These are phyloP conservation scores for Melanogaster broomeanus DNA, from an alignment of 768 basidiomycete genomes.

Conservation along the genomic window DNA sequence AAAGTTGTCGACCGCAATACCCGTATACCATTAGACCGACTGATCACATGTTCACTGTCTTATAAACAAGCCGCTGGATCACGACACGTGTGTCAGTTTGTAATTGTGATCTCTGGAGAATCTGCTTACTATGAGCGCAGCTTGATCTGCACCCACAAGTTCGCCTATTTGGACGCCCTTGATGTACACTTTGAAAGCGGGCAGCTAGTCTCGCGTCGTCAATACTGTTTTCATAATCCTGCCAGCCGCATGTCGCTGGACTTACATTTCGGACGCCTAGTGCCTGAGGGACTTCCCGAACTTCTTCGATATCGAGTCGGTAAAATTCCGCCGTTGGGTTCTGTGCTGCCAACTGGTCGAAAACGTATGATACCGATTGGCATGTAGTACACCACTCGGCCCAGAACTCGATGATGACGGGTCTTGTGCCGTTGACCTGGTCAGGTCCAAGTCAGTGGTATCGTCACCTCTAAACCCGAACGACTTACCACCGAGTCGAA, in stretches of 20 bases:
- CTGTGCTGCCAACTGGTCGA: constrained; percentile 27
- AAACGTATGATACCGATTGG: constrained; percentile 17
- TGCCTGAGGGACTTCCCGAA: constrained; percentile 23
- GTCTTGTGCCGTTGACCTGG: constrained; percentile 21
- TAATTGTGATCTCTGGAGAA: constrained; percentile 3
- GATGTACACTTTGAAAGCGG: constrained; percentile 32
- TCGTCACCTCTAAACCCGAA: not conserved
- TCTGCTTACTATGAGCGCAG: constrained; percentile 24
- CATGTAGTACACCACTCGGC: constrained; percentile 33
- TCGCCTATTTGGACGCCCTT: constrained; percentile 32
- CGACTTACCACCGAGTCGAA: constrained; percentile 23
- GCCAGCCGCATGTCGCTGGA: not conserved
- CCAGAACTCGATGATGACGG: constrained; percentile 34
- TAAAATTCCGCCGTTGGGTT: constrained; percentile 28
- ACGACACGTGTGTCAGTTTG: constrained; percentile 19
- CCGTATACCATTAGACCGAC: constrained; percentile 2
- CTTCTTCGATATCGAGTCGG: constrained; percentile 32
- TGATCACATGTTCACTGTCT: constrained; percentile 29
- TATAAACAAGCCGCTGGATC: constrained; percentile 29
- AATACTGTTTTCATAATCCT: constrained; percentile 16
- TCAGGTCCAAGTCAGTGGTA: constrained; percentile 5
- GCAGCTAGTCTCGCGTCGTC: constrained; percentile 21
- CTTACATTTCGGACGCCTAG: constrained; percentile 27
- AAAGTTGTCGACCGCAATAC: constrained; percentile 4
- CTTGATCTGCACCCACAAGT: constrained; percentile 27